Conservation (phyloP, 2,329 filamentous ascomycete genomes). For the Byssothecium circinans region DNA sequence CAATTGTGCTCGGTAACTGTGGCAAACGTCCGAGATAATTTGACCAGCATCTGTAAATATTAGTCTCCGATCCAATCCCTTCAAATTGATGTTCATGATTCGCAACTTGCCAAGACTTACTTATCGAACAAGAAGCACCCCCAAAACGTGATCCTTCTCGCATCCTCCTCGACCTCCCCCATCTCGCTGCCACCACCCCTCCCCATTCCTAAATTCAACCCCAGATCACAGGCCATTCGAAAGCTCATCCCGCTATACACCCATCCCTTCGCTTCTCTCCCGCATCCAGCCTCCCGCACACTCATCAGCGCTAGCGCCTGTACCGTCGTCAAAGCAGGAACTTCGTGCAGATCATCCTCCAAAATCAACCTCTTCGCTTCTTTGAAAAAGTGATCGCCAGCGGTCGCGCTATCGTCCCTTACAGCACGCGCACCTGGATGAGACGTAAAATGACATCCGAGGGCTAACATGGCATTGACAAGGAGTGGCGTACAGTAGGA, state of each 20-base stretch:
- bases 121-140: conserved; percentile 98
- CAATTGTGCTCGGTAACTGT: conserved; percentile 76
- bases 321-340: conserved; percentile 82
- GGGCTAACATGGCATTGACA: conserved; percentile 89
- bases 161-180: conserved; percentile 83
- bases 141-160: conserved; percentile 91
- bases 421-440: conserved; percentile 70
- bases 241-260: conserved; percentile 99
- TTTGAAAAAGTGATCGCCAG: conserved; percentile 93
- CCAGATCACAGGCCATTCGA: conserved; percentile 93
- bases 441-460: conserved; percentile 91
- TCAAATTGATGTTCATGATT: no score
- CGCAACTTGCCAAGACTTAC: no score
- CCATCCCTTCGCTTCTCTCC: conserved; percentile 93
- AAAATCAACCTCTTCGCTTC: conserved; percentile 89
- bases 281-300: conserved; percentile 91
- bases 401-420: conserved; percentile 76
- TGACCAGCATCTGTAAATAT: conserved; percentile 72
- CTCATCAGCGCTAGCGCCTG: conserved; percentile 96
- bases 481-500: conserved; percentile 85
- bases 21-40: conserved; percentile 93
- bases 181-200: conserved; percentile 62
- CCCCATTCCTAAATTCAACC: conserved; percentile 76
- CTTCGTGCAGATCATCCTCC: conserved; percentile 91
- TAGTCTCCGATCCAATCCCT: conserved; percentile 1